Base-by-base conservation (phyloP, 73 alveolate genomes). In the Paramecium sexaurelia region DNA sequence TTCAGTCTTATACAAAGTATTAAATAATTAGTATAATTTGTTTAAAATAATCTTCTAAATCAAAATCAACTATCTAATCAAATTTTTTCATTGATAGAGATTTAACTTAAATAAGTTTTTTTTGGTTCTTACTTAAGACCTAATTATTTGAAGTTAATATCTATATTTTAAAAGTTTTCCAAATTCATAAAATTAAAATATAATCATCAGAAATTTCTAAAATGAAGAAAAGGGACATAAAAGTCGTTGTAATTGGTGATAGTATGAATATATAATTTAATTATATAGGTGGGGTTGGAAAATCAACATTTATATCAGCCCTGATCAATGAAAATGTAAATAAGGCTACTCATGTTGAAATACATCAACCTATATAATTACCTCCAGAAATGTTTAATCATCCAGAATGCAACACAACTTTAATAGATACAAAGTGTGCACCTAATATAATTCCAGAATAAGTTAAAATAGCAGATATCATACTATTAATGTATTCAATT, bases 351-450 rank as follows among this genome's bases (percentile, higher is more conserved):
- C 55, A 71, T 35, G 32, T 71, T 6, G 20, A 33, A 11, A 0
- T 41, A 78, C 90, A 41, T 39, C 9, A 8, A 6, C 90, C 90
- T 41, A 61, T 78, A 3, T 33, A 78, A 24, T 33, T 78, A 24
- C 90, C 90, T 22, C 68, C 68, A 13, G 90, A 78, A 41, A 78
- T 78, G 90, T 78, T 78, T 36, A 24, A 78, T 20, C 45, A 78
- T 22, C 86, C 55, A 33, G 90, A 78, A 41, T 78, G 90, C 35
- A 45, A 22, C 19, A 78, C 90, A n/a, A 78, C 29, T 41, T 24
- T 78, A 32, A 37, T 41, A 41, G 90, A 78, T 43, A 78, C 90
- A 7, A n/a, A 78, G 11, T 41, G 73, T 22, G 17, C 2, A 4
- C 45, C 43, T 9, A 27, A 45, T 15, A 9, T 41, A 78, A 37